Percentiles rank a stretch among this genome's conserved stretches.
Conservation (phyloP, 306 rosid species). For the Albizia julibrissin region DNA sequence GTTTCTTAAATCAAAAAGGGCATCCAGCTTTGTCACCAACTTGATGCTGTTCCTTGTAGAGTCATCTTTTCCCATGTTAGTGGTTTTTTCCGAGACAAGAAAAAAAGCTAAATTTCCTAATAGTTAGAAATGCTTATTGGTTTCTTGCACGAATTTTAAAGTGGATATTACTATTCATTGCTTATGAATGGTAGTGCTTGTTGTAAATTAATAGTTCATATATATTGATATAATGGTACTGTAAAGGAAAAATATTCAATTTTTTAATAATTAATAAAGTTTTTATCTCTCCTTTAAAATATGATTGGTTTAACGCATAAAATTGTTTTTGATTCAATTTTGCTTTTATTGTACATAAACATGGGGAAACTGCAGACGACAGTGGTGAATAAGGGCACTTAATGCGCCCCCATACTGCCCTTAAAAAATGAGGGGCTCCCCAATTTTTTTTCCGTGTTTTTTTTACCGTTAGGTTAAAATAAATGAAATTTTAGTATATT, state of each 20-base stretch:
- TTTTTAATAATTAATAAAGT: too few relatives aligned
- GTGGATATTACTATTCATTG: neutral
- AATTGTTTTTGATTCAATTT: neutral
- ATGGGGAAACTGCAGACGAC: neutral
- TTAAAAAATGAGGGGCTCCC: too few relatives aligned
- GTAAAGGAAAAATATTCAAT: too few relatives aligned
- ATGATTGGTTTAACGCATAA: too few relatives aligned
- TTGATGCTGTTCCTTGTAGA: neutral
- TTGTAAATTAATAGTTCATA: neutral
- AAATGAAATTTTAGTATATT: too few relatives aligned
- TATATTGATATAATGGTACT: too few relatives aligned
- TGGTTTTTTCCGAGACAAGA: too few relatives aligned
- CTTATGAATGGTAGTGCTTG: neutral
- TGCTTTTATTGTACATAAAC: neutral
- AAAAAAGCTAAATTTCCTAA: neutral
- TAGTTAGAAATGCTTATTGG: neutral
- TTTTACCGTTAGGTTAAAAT: too few relatives aligned
- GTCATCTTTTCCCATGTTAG: neutral
- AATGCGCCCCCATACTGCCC: too few relatives aligned
- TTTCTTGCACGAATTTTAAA: too few relatives aligned
- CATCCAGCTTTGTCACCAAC: neutral
- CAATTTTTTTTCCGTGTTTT: too few relatives aligned
- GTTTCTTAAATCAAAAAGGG: neutral
- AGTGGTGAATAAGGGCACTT: neutral
- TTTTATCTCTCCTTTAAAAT: neutral